phyloP scores from a whole-genome alignment of 1,284 basidiomycete species.

The Peniophora sp. region DNA sequence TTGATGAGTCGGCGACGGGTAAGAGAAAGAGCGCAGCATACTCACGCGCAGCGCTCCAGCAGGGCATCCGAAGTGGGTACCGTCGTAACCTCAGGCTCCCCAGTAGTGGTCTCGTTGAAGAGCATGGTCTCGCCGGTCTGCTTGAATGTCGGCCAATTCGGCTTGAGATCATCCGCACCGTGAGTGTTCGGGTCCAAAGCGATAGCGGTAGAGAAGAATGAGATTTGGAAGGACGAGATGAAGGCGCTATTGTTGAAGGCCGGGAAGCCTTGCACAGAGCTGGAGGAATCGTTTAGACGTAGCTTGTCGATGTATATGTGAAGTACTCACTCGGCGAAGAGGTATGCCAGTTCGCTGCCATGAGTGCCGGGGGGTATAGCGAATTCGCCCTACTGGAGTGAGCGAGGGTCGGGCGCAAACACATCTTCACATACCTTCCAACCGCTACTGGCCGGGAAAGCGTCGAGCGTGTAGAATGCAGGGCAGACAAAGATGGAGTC shows the following conservation, averaged over 20 bases:
- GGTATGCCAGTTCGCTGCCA: constrained; percentile 24
- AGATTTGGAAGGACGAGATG: constrained; percentile 28
- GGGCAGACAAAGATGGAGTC: constrained; percentile 37
- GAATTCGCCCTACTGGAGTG: constrained; percentile 22
- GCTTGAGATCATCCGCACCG: constrained; percentile 19
- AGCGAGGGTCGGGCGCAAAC: background rate
- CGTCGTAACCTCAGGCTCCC: constrained; percentile 17
- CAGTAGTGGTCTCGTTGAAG: constrained; percentile 23
- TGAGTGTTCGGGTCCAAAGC: constrained; percentile 30
- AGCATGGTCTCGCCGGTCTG: constrained; percentile 24
- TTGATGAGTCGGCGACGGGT: background rate
- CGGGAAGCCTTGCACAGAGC: constrained; percentile 10
- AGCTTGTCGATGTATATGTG: no score
- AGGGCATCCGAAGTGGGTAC: constrained; percentile 16
- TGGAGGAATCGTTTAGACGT: no score
- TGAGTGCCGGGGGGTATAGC: constrained; percentile 28
- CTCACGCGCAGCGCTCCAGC: constrained; percentile 23
- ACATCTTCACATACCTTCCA: constrained; percentile 21
- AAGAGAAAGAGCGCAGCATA: background rate
- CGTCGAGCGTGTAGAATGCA: constrained; percentile 23
- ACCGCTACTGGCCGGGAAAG: constrained; percentile 17
- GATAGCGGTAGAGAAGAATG: constrained; percentile 29
- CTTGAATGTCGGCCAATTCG: constrained; percentile 20
- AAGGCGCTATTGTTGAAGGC: constrained; percentile 28
- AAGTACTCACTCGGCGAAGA: constrained; percentile 18